phyloP scores from a whole-genome alignment of 331 rosid species.

The Cydonia oblonga region DNA sequence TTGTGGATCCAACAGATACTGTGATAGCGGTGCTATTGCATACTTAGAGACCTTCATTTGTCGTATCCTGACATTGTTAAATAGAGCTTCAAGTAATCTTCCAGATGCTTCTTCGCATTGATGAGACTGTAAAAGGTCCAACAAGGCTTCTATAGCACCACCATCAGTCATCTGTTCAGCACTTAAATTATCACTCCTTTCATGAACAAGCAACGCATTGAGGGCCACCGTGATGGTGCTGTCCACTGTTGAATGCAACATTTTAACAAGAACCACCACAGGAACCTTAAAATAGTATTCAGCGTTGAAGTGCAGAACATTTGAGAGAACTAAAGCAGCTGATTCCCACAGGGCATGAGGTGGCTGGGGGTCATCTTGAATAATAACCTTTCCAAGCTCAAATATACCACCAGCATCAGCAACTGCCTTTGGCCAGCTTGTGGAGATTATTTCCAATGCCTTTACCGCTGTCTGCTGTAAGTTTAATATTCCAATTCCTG shows the following conservation, averaged over 20 bases:
- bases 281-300: conserved; percentile 88
- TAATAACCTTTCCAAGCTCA: conserved; percentile 87
- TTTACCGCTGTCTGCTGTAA: conserved; percentile 85
- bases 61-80: conserved; percentile 79
- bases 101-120: conserved; percentile 89
- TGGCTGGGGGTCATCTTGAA: conserved; percentile 97
- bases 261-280: conserved; percentile 84
- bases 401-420: conserved; percentile 95
- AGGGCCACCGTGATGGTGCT: conserved; percentile 71
- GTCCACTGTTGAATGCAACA: conserved; percentile 73
- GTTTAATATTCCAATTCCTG: conserved; percentile 91
- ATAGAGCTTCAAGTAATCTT: conserved; percentile 77
- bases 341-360: conserved; percentile 90
- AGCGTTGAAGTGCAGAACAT: conserved; percentile 56
- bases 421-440: conserved; percentile 91
- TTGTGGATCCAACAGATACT: conserved; percentile 82
- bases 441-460: conserved; percentile 84
- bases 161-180: conserved; percentile 90
- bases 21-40: conserved; percentile 89
- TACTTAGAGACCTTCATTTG: conserved; percentile 85
- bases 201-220: conserved; percentile 65
- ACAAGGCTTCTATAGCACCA: conserved; percentile 69
- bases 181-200: conserved; percentile 61
- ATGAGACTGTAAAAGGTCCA: conserved; percentile 89
- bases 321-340: conserved; percentile 87